A percentile compares a stretch with the other conserved stretches of the same genome.
These are phyloP conservation scores for Botryotinia convoluta DNA, from an alignment of 2,329 filamentous ascomycete genomes.

Conservation along the genomic window DNA sequence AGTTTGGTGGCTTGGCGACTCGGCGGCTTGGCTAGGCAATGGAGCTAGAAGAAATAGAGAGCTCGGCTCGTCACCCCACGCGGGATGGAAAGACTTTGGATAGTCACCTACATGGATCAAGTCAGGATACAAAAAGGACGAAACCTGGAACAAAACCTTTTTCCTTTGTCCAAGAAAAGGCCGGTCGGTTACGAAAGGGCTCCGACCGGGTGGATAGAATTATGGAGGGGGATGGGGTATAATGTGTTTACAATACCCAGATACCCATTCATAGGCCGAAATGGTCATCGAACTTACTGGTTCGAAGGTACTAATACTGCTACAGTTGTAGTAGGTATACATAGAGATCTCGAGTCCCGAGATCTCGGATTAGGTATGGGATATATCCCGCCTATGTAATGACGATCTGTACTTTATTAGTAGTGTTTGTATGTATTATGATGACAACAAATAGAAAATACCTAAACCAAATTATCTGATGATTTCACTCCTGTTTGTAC, in stretches of 20 bases:
- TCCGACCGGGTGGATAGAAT: no score
- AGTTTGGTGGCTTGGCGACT: conserved; percentile 4
- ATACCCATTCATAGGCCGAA: neutral
- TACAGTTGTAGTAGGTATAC: neutral
- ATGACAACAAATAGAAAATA: neutral
- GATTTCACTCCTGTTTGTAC: neutral
- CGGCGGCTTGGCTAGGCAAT: neutral
- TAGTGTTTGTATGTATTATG: neutral
- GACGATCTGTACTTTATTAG: neutral
- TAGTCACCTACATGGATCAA: neutral
- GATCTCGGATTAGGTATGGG: neutral
- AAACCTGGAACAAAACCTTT: neutral
- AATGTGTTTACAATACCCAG: neutral
- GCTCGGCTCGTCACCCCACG: neutral
- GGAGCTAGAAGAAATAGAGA: neutral
- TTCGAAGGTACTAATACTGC: neutral
- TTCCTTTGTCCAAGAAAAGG: neutral
- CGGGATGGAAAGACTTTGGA: neutral
- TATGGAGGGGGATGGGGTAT: neutral
- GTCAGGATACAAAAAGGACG: neutral
- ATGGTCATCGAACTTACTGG: neutral
- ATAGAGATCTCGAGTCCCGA: neutral
- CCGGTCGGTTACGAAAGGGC: neutral
- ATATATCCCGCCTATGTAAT: neutral
- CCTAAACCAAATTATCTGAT: neutral